Evolutionary conservation across 495 filamentous ascomycete species (phyloP).

Genomic region (Talaromyces nanjingensis): DNA sequence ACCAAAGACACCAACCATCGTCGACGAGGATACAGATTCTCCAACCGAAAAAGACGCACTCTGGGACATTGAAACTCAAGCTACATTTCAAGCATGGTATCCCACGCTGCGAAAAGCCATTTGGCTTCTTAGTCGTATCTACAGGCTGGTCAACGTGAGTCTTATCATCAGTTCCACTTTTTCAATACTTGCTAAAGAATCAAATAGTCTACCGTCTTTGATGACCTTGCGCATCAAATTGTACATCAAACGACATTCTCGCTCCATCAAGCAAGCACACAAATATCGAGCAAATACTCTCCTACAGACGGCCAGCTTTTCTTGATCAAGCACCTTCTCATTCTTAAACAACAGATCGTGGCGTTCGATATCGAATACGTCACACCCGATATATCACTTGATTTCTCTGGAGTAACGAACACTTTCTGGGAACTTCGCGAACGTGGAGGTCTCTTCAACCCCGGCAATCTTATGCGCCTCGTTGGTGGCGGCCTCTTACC

Average conservation of each 20-base stretch:
- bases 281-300: conserved; percentile 48
- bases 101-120: conserved; percentile 71
- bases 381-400: conserved; percentile 61
- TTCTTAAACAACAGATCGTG: conserved; percentile 85
- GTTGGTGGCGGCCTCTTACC: conserved; percentile 54
- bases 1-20: conserved; percentile 44
- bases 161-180: conserved; percentile 15
- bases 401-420: conserved; percentile 73
- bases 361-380: conserved; percentile 89
- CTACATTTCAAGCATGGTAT: conserved; percentile 47
- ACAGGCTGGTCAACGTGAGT: conserved; percentile 73
- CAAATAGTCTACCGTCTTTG: conserved; percentile 62
- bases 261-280: conserved; percentile 45
- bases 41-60: conserved; percentile 37
- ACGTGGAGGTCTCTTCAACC: conserved; percentile 64
- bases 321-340: conserved; percentile 82
- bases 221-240: conserved; percentile 70
- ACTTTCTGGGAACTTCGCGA: conserved; percentile 71
- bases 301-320: conserved; percentile 70
- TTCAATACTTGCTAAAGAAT: conserved; percentile 7
- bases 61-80: conserved; percentile 48
- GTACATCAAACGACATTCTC: conserved; percentile 66
- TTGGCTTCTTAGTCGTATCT: conserved; percentile 77
- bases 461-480: conserved; percentile 49
- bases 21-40: conserved; percentile 43